Evolutionary conservation across 2,329 filamentous ascomycete genomes (phyloP).

Genomic region (Alternaria novae-zelandiae): DNA sequence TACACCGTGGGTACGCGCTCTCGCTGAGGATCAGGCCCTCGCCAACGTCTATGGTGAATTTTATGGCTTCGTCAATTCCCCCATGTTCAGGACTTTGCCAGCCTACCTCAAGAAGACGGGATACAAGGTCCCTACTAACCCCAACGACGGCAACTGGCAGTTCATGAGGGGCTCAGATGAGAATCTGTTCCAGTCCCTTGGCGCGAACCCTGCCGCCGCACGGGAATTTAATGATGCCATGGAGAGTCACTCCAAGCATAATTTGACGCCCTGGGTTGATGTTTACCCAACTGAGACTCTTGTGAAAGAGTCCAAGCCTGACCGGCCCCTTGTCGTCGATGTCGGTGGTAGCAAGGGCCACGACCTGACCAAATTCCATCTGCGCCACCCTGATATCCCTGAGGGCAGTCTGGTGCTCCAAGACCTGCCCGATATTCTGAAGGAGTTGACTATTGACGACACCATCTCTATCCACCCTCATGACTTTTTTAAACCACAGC

Average conservation of each 20-base stretch:
- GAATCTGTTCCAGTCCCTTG: constrained; percentile 6
- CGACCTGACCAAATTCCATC: constrained; percentile 4
- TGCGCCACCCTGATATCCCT: constrained; percentile 1
- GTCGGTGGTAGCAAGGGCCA: constrained; percentile 11
- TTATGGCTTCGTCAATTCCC: constrained; percentile 7
- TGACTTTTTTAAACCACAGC: constrained; percentile 7
- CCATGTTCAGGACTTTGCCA: constrained; percentile 7
- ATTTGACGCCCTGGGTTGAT: constrained; percentile 2
- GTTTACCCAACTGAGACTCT: constrained; percentile 3
- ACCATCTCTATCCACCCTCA: background rate
- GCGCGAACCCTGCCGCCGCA: constrained; percentile 9
- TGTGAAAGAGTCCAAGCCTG: background rate
- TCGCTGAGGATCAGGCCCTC: constrained; percentile 7
- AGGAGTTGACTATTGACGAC: background rate
- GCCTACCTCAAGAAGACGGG: constrained; percentile 7
- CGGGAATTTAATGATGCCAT: constrained; percentile 7
- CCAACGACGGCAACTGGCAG: constrained; percentile 9
- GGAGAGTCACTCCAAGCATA: constrained; percentile 5
- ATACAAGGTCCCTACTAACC: constrained; percentile 5
- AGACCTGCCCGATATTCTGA: constrained; percentile 5
- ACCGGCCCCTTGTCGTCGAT: constrained; percentile 3
- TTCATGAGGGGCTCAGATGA: constrained; percentile 6
- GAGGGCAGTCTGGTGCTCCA: constrained; percentile 3
- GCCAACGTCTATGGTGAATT: constrained; percentile 9
- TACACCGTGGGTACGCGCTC: constrained; percentile 5